Base-by-base conservation (phyloP, 352 stramenopile genomes). In the Blastocystis sp. region DNA sequence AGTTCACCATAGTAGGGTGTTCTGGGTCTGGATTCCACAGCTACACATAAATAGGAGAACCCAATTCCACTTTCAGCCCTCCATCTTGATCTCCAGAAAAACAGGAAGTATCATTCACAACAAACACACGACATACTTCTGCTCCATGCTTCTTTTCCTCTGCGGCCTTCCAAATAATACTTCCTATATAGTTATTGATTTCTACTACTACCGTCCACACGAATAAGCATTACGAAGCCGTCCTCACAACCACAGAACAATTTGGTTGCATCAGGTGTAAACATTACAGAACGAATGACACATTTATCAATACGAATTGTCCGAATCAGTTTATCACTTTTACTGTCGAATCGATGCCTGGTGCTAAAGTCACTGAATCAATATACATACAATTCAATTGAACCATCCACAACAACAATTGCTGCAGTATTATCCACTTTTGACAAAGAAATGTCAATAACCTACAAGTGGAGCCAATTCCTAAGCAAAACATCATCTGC, bases 51-150 rank as follows among this genome's bases (percentile, higher is more conserved):
- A 26, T 18, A 26, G 13, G 34, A 23, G 15, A 23, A 54, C 6
- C 18, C 2, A 8, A 62, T 4, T 4, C 11, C 18, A 88, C 77
- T 37, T 79, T 88, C 15, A 88, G 34, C n/a, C 45, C 77, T 13
- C 77, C 77, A 34, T 88, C 53, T 50, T 88, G 23, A 29, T 88
- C 77, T 61, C 77, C 77, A 13, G 77, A 88, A 54, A 88, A 79
- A 56, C 50, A 88, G 66, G 66, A 76, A 13, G n/a, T 55, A 20
- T 88, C 37, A 20, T 88, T 69, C 39, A 88, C 29, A 15, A 39
- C 73, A 45, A 47, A 88, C 13, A 88, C 66, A 5, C 43, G 29
- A 18, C 53, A 88, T 8, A 88, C 54, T 45, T 84, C 73, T 18
- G 20, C 2, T 2, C 26, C 26, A n/a, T 84, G 73, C 41, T 68